Evolutionary conservation across 371 early-diverging fungal genomes (phyloP), one percentile per base, ranked within the genome.

Genomic region (Syncephalastrum racemosum): DNA sequence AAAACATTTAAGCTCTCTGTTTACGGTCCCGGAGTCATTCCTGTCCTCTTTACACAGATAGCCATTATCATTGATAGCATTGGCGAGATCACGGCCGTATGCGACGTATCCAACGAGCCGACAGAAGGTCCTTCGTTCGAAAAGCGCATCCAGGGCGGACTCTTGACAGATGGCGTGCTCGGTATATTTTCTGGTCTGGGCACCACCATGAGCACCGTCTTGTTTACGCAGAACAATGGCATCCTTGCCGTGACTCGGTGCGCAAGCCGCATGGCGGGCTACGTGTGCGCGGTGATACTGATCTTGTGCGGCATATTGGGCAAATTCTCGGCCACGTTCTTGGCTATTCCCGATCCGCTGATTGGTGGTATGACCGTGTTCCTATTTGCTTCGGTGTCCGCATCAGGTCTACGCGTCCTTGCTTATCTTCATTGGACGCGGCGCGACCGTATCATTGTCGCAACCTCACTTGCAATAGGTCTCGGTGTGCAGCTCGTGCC

Each of bases 361-460:
- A 71, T 80, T 22, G 79, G 81, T 15, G 81, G 81, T 20, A 82
- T 84, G 83, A 83, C 84, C 1, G 73, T 79, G 0, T 84, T 81
- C 46, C 50, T 84, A 14, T 84, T 84, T 59, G 63, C 80, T 3
- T 77, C 70, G 15, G 84, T 84, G 1, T 73, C 75, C 2, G 71
- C 79, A 7, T 78, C 84, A 4, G 84, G 84, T 43, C 64, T 84
- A 15, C 73, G 83, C 45, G 83, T 84, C 19, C 54, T 84, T 7
- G 72, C 80, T 5, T 79, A 75, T 64, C 24, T 82, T 46, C 62
- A 72, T 7, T 84, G 84, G 84, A 79, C 83, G 5, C 70, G 85
- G 16, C 78, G 85, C 16, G 82, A 83, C 54, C 77, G 85, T 18
- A 73, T 83, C 44, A 77, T 83, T 58, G 74, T 79, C 43, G 75